Conservation (phyloP, 768 basidiomycete species). For the Pleurotus pulmonarius region DNA sequence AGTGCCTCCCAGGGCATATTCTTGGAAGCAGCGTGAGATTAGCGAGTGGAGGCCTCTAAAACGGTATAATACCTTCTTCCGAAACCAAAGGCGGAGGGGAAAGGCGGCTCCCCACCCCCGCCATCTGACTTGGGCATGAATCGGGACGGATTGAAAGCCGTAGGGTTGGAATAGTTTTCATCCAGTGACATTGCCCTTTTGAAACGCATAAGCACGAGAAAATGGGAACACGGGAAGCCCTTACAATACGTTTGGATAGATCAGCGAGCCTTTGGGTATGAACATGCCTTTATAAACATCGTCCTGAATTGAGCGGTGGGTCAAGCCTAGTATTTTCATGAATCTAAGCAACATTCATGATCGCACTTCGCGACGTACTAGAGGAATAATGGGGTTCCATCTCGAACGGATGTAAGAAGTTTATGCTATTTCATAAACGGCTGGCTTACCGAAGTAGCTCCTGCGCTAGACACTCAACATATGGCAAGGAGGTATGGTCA, state of each 20-base stretch:
- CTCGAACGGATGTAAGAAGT: not conserved
- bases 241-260: not conserved
- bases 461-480: conserved; percentile 19
- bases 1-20: conserved; percentile 23
- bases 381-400: conserved; percentile 4
- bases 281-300: conserved; percentile 25
- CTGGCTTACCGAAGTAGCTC: conserved; percentile 10
- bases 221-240: not conserved
- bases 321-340: conserved; percentile 8
- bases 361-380: conserved; percentile 3
- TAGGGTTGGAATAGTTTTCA: not conserved
- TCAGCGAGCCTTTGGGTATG: conserved; percentile 19
- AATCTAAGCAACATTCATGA: no score
- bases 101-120: conserved; percentile 8
- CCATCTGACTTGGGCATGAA: conserved; percentile 7
- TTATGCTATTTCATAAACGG: no score
- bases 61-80: conserved; percentile 10
- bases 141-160: not conserved
- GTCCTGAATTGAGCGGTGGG: conserved; percentile 19
- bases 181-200: not conserved
- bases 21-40: not conserved
- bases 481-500: conserved; percentile 16
- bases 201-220: not conserved
- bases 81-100: conserved; percentile 10
- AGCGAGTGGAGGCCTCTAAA: not conserved